Evolutionary conservation across 148 eudicot species (phyloP), one percentile per base, ranked within the genome.

Genomic region (Amaranthus hypochondriacus): DNA sequence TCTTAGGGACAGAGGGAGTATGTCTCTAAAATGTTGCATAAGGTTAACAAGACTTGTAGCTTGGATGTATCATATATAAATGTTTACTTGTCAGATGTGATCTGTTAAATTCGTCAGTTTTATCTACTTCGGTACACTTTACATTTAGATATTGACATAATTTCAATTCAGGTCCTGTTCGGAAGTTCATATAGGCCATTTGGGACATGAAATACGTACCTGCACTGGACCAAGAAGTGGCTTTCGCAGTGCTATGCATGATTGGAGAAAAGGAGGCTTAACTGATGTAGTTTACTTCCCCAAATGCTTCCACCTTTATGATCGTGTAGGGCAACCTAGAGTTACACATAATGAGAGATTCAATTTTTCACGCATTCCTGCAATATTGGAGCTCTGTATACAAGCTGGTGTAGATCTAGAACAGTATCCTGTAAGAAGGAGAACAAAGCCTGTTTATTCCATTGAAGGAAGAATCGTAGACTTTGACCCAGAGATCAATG

Each of bases 381-480:
- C 89, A 72, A 54, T 88, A 70, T 65, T 84, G 62, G 92, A 88
- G 81, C 85, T 88, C 48, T 88, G 92, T 66, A 79, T 88, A 77
- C 92, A 86, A 79, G 89, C 88, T 15, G 92, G 92, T 56, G 73
- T 86, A 67, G 81, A 86, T 78, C 80, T 84, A 46, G 80, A 84
- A 14, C 76, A 81, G 56, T 79, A 84, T 77, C 86, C 92, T 46
- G 72, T 71, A 7, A 82, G 66, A 74, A 71, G 92, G 80, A 84
- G 92, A 83, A 84, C 86, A 14, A 84, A 81, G 28, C 92, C 92
- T 18, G 88, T 84, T 47, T 88, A 88, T 63, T 75, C 79, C 50
- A 81, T 88, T 56, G 92, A 88, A 66, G 92, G 92, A 58, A 88
- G 89, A 73, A 84, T 86, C 9, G 86, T 72, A 54, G 92, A 88